These are phyloP conservation scores for Pugionium dolabratum DNA, from an alignment of 345 rosid species.

Conservation along the genomic window DNA sequence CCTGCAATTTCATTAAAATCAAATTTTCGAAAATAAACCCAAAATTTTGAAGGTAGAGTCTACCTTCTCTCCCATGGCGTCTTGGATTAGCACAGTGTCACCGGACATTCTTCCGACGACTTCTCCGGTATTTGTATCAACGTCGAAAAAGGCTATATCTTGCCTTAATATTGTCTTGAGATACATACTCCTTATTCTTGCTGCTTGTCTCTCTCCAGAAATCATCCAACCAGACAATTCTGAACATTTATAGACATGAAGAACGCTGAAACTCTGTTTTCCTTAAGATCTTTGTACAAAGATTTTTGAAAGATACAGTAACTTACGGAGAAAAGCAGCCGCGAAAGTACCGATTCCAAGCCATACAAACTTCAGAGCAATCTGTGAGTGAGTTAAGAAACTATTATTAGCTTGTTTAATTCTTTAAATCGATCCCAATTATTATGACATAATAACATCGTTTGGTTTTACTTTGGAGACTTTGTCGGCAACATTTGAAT, in stretches of 20 bases:
- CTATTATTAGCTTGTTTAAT: too few species aligned
- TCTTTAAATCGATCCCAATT: background rate
- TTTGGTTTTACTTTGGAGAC: constrained; percentile 46
- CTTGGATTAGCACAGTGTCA: constrained; percentile 73
- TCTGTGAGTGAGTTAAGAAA: constrained; percentile 38
- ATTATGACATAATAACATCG: background rate
- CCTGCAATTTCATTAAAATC: constrained; percentile 40
- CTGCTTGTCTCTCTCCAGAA: constrained; percentile 69
- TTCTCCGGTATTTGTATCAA: constrained; percentile 69
- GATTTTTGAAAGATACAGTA: background rate
- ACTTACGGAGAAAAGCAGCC: constrained; percentile 72
- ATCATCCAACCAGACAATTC: constrained; percentile 86
- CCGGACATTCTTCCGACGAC: constrained; percentile 68
- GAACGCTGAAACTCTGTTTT: background rate
- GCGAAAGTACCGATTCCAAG: constrained; percentile 56
- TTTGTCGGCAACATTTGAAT: constrained; percentile 38
- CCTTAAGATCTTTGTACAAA: too few species aligned
- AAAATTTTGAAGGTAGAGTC: background rate
- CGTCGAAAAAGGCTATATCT: constrained; percentile 66
- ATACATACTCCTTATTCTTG: constrained; percentile 58
- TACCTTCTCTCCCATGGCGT: constrained; percentile 82
- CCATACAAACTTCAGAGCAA: constrained; percentile 60
- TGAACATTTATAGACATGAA: constrained; percentile 24
- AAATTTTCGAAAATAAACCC: background rate
- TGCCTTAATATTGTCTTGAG: constrained; percentile 65